Conservation (phyloP, 768 basidiomycete species). For the Mycena filopes region DNA sequence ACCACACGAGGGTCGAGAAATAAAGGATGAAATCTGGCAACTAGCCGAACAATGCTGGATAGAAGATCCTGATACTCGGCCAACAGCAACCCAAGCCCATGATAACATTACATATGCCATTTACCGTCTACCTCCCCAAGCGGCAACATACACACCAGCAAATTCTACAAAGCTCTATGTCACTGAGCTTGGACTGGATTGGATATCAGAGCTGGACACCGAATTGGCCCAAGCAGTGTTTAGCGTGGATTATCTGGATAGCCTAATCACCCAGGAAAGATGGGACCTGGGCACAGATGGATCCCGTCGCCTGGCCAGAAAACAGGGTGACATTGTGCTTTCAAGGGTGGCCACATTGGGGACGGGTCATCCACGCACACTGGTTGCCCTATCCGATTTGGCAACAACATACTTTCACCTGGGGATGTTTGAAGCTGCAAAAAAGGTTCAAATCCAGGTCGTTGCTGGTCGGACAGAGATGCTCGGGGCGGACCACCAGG, state of each 20-base stretch:
- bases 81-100: constrained; percentile 17
- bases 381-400: constrained; percentile 7
- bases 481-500: constrained; percentile 1
- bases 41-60: constrained; percentile 21
- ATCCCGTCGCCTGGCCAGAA: constrained; percentile 2
- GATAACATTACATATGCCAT: constrained; percentile 8
- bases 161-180: not conserved
- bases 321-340: not conserved
- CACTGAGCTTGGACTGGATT: not conserved
- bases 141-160: not conserved
- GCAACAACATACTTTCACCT: constrained; percentile 7
- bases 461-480: constrained; percentile 1
- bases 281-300: constrained; percentile 5
- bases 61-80: constrained; percentile 12
- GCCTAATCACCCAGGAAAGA: not conserved
- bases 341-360: not conserved
- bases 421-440: not conserved
- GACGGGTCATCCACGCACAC: not conserved
- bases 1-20: constrained; percentile 4
- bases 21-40: constrained; percentile 12
- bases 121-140: not conserved
- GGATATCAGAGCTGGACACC: constrained; percentile 3
- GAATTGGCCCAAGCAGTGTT: not conserved
- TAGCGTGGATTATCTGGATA: constrained; percentile 4
- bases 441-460: not conserved